phyloP scores from a whole-genome alignment of 495 filamentous ascomycete genomes.

The Hyaloscypha bicolor region DNA sequence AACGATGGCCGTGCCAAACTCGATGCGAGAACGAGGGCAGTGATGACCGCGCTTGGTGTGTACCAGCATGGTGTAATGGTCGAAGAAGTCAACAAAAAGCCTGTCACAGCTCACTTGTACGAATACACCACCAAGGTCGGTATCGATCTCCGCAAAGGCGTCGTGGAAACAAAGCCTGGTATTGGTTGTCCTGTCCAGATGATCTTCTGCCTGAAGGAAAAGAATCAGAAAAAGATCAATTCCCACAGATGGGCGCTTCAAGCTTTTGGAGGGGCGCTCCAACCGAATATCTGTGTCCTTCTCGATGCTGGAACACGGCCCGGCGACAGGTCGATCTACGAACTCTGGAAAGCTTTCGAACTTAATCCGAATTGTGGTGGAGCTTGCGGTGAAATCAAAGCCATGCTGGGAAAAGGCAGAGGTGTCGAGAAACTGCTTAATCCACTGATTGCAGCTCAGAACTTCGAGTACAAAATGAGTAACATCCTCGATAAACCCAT shows the following conservation, averaged over 20 bases:
- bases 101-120: slow-evolving; percentile 44
- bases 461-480: slow-evolving; percentile 48
- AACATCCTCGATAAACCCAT: slow-evolving; percentile 45
- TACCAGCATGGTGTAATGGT: slow-evolving; percentile 45
- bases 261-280: slow-evolving; percentile 41
- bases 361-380: slow-evolving; percentile 42
- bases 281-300: slow-evolving; percentile 42
- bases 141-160: slow-evolving; percentile 37
- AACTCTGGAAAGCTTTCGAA: slow-evolving; percentile 44
- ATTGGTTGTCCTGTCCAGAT: slow-evolving; percentile 38
- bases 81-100: slow-evolving; percentile 37
- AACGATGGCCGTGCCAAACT: slow-evolving; percentile 43
- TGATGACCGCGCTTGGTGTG: slow-evolving; percentile 42
- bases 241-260: slow-evolving; percentile 46
- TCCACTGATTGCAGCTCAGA: slow-evolving; percentile 42
- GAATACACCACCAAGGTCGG: slow-evolving; percentile 44
- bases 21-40: slow-evolving; percentile 40
- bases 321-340: slow-evolving; percentile 38
- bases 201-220: slow-evolving; percentile 45
- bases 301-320: slow-evolving; percentile 45
- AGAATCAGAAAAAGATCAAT: slow-evolving; percentile 47
- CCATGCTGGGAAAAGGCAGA: slow-evolving; percentile 41
- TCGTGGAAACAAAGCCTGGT: slow-evolving; percentile 28
- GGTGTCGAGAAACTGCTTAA: slow-evolving; percentile 39
- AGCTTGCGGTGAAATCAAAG: slow-evolving; percentile 46